These are phyloP conservation scores for Wickerhamomyces sydowiorum DNA, from an alignment of 805 yeast genomes.

Conservation along the genomic window DNA sequence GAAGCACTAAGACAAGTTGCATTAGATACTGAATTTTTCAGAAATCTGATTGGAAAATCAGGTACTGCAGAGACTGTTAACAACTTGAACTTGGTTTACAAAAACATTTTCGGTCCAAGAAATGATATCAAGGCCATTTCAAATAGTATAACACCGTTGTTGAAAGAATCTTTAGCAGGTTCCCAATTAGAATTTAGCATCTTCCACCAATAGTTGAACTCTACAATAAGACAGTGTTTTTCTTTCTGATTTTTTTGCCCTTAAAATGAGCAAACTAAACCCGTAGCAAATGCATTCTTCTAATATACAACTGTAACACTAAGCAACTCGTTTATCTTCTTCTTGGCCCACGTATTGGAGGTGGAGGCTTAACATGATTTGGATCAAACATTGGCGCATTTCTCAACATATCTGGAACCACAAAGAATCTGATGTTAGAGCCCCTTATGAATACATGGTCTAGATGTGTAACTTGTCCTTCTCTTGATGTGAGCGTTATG, in stretches of 20 bases:
- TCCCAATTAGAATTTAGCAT: slow-evolving; percentile 18
- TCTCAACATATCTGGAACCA: slow-evolving; percentile 81
- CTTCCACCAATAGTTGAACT: slow-evolving; percentile 8
- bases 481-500: slow-evolving; percentile 69
- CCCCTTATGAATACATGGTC: slow-evolving; percentile 90
- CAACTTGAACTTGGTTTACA: slow-evolving; percentile 19
- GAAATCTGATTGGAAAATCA: slow-evolving; percentile 21
- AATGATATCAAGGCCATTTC: slow-evolving; percentile 1
- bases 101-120: slow-evolving; percentile 7
- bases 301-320: background rate
- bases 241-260: too few species aligned
- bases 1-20: slow-evolving; percentile 46
- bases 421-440: slow-evolving; percentile 76
- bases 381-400: slow-evolving; percentile 85
- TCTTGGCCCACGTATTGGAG: slow-evolving; percentile 62
- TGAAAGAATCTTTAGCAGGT: slow-evolving; percentile 12
- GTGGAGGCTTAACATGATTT: slow-evolving; percentile 56
- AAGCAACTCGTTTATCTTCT: slow-evolving; percentile 20
- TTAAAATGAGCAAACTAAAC: too few species aligned
- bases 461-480: slow-evolving; percentile 70
- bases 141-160: slow-evolving; percentile 7
- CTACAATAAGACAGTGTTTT: too few species aligned
- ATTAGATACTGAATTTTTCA: slow-evolving; percentile 50
- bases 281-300: too few species aligned
- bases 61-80: slow-evolving; percentile 6